phyloP scores from a whole-genome alignment of 768 basidiomycete species.

The Mycena latifolia region DNA sequence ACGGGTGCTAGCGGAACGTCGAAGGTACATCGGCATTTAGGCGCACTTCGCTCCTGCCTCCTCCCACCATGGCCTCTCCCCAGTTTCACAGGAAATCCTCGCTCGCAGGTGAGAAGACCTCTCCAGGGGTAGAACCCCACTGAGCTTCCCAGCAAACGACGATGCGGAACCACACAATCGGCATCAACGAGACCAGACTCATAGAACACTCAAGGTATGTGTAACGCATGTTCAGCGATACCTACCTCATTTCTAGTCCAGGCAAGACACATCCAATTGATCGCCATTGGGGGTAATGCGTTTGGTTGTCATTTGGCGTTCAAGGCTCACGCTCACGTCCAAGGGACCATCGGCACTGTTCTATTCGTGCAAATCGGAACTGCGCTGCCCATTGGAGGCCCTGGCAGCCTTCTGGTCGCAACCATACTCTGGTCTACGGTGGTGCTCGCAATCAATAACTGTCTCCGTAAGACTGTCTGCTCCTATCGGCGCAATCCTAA shows the following conservation, averaged over 20 bases:
- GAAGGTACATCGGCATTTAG: background rate
- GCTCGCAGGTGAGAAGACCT: background rate
- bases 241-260: slow-evolving; percentile 28
- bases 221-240: background rate
- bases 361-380: slow-evolving; percentile 81
- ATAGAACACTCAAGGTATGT: slow-evolving; percentile 13
- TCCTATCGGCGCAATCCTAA: slow-evolving; percentile 39
- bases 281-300: slow-evolving; percentile 48
- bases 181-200: slow-evolving; percentile 8
- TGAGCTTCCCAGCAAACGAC: background rate
- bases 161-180: background rate
- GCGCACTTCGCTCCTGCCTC: too few species aligned
- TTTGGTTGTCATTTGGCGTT: background rate
- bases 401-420: slow-evolving; percentile 60
- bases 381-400: slow-evolving; percentile 67
- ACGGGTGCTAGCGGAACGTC: background rate
- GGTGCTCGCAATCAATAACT: slow-evolving; percentile 62
- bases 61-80: background rate
- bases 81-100: background rate
- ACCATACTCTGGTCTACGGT: slow-evolving; percentile 62
- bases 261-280: slow-evolving; percentile 65
- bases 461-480: slow-evolving; percentile 47
- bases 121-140: background rate
- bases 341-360: slow-evolving; percentile 79
- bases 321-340: slow-evolving; percentile 3